Base-by-base conservation (phyloP, 768 basidiomycete genomes). In the Rhodotorula diobovata region DNA sequence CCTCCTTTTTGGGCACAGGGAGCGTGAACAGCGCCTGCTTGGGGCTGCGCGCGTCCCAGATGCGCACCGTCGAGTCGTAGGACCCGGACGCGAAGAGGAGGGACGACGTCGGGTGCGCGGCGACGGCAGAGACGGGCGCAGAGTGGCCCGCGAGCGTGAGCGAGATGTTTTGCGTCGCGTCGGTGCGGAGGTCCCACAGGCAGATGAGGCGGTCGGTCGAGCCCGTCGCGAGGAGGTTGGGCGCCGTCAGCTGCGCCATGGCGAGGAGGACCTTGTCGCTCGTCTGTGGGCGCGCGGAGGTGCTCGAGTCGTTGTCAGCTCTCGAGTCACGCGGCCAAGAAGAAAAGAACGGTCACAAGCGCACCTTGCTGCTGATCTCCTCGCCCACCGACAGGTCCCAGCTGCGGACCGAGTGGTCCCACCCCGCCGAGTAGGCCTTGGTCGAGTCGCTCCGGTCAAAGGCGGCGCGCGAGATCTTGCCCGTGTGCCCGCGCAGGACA, bases 401-500 rank as follows among this genome's bases (percentile, higher is more conserved):
- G 4, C 84, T 82, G 34, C 92, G 84, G 11, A 97, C 87, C 0
- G 91, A 91, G 66, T 78, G 77, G 39, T 93, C 95, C 80, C 96
- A 91, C 0, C 91, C 90, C 77, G 88, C 89, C 75, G 90, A 91
- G 72, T 87, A 86, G 39, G 88, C 93, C 66, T 80, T 71, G 62
- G 77, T 63, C 51, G 61, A 66, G 28, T 69, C 69, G 14, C n/a
- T 53, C 16, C 71, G 68, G 57, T 67, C 78, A 72, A 90, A 94
- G 1, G 86, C 77, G 8, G 86, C 88, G 46, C 85, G 87, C 11
- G 91, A 92, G 2, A 97, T 89, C 21, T 91, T 84, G 30, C 85
- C 89, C 0, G 87, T 88, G 79, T 98, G 96, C 0, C 89, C 91
- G 74, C 89, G 88, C 66, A 99, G 83, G 5, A 92, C 89, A 10